Conservation (phyloP, 257 asterid species). For the Capsicum chinense region DNA sequence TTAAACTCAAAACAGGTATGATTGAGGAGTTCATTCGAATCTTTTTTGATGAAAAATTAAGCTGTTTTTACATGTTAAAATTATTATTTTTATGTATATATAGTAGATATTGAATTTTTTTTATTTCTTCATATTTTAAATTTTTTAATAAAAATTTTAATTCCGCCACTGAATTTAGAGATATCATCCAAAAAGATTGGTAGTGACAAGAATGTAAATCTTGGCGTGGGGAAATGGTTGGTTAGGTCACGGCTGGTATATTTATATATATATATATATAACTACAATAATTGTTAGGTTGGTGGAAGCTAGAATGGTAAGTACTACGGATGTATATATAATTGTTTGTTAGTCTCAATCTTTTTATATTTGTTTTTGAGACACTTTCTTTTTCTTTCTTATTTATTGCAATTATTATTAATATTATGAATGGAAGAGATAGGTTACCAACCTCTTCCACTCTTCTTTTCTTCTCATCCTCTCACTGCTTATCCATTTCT, state of each 20-base stretch:
- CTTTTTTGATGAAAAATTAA: too few species aligned
- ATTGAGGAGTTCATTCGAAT: too few species aligned
- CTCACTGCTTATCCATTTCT: slow-evolving; percentile 70
- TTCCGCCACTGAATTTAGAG: too few species aligned
- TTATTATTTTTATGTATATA: too few species aligned
- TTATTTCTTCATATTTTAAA: too few species aligned
- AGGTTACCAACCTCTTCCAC: slow-evolving; percentile 47
- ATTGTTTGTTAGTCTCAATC: slow-evolving; percentile 46
- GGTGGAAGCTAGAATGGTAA: slow-evolving; percentile 50
- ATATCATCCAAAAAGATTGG: neutral
- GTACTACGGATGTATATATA: neutral
- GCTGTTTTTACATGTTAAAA: too few species aligned
- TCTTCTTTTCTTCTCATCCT: slow-evolving; percentile 68
- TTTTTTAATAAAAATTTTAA: too few species aligned
- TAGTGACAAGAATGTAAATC: slow-evolving; percentile 5
- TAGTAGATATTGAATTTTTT: too few species aligned
- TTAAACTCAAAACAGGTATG: neutral
- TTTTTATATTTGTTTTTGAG: slow-evolving; percentile 30
- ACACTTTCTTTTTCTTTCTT: neutral
- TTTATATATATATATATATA: neutral
- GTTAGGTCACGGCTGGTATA: slow-evolving; percentile 51
- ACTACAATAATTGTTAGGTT: slow-evolving; percentile 54
- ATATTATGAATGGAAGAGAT: slow-evolving; percentile 40
- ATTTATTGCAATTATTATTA: slow-evolving; percentile 7
- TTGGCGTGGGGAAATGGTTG: slow-evolving; percentile 41